These are phyloP conservation scores for Eutypella sp. DNA, from an alignment of 2,329 filamentous ascomycete genomes.

Conservation along the genomic window DNA sequence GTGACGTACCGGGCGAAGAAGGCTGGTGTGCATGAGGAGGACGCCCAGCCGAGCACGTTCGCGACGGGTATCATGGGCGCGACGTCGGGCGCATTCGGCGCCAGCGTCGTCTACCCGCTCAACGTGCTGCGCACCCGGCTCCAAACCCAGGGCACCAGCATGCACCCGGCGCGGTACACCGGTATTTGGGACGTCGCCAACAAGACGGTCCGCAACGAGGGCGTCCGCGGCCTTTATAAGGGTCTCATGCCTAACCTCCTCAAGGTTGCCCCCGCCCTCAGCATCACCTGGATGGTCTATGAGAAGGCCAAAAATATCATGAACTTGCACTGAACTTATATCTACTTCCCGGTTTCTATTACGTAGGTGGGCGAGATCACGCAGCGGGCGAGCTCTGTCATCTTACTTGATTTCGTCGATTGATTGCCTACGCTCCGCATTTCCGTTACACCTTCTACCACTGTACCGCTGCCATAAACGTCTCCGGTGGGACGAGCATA, in stretches of 20 bases:
- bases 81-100: slow-evolving; percentile 84
- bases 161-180: slow-evolving; percentile 85
- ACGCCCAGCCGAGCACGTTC: slow-evolving; percentile 75
- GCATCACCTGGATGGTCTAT: slow-evolving; percentile 91
- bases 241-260: slow-evolving; percentile 91
- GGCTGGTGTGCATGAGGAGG: slow-evolving; percentile 72
- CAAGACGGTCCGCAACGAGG: slow-evolving; percentile 79
- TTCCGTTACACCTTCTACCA: too few species aligned
- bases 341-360: background rate
- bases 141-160: slow-evolving; percentile 90
- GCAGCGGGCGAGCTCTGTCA: background rate
- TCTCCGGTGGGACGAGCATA: too few species aligned
- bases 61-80: slow-evolving; percentile 85
- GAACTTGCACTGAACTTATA: slow-evolving; percentile 37
- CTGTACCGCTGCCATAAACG: too few species aligned
- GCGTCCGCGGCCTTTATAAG: slow-evolving; percentile 83
- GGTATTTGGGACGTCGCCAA: slow-evolving; percentile 85
- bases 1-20: slow-evolving; percentile 64
- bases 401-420: background rate
- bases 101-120: slow-evolving; percentile 89
- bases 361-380: too few species aligned
- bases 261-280: slow-evolving; percentile 93
- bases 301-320: slow-evolving; percentile 80
- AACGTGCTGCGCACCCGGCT: slow-evolving; percentile 88
- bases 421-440: too few species aligned